Evolutionary conservation across 345 rosid species (phyloP).

Genomic region (Citrus glauca): DNA sequence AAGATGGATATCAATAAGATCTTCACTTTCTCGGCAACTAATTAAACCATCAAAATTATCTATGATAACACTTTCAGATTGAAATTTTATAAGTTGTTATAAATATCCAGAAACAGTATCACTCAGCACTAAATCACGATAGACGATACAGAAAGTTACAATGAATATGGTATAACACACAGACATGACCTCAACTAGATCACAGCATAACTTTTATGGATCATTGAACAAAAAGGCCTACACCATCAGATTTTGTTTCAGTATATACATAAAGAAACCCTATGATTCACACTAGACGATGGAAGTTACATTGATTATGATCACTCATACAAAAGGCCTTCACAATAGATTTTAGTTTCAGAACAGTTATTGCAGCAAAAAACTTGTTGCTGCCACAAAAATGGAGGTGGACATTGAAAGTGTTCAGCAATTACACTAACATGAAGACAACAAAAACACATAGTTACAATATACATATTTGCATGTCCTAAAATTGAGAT

Average conservation of each 20-base stretch:
- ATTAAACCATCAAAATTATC: background rate
- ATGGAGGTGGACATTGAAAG: background rate
- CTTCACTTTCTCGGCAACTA: background rate
- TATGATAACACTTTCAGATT: background rate
- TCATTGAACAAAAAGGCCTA: background rate
- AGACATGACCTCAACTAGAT: background rate
- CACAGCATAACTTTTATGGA: background rate
- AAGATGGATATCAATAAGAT: background rate
- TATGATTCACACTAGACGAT: too few relatives aligned
- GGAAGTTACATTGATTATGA: background rate
- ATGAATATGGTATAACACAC: background rate
- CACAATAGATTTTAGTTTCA: background rate
- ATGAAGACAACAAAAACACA: background rate
- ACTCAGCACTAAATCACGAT: background rate
- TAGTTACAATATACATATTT: background rate
- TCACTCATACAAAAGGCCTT: background rate
- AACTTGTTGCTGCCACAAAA: background rate
- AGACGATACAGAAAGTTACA: background rate
- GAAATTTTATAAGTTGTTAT: background rate
- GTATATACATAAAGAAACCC: background rate
- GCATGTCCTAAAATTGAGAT: background rate
- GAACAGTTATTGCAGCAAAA: background rate
- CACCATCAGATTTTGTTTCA: background rate
- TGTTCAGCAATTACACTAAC: background rate
- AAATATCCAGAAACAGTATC: background rate